Evolutionary conservation across 2,329 filamentous ascomycete species (phyloP), one percentile per base, ranked within the genome.

Genomic region (Piedraia hortae): DNA sequence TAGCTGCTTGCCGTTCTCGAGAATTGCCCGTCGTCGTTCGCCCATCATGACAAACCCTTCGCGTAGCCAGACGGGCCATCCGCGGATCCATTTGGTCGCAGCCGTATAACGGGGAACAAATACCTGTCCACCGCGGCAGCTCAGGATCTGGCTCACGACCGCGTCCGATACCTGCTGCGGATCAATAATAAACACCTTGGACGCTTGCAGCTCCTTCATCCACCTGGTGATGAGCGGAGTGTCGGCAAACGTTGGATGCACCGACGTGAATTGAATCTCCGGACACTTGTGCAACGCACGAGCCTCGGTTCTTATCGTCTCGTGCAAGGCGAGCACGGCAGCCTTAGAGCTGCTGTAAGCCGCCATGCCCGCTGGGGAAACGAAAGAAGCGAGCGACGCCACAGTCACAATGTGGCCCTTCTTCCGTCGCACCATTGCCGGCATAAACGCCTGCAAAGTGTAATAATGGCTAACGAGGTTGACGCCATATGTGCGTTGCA

Each of bases 341-440:
- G 49, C 49, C 35, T 62, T 63, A 16, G 51, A 51, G 18, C 44
- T 45, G 19, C 42, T 44, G 34, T 62, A 63, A 29, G 58, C 52
- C 4, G 49, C 49, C 23, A 36, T 17, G 17, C 51, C 26, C 6
- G 29, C 18, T 11, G 19, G 16, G 4, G 22, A 26, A 10, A 57
- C 23, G 32, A 54, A 61, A 12, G 50, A 53, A 6, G 56, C 55
- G 33, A 53, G 44, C 26, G 51, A 56, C 2, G 59, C 58, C 5
- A 63, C 43, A 0, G 55, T 59, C 4, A 65, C 45, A 12, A 64
- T 43, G 28, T 63, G 59, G 4, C 60, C 60, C 27, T 59, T 55
- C 28, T 56, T 51, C 7, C 38, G 35, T 14, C 33, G 30, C 13
- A 59, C 32, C 55, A 60, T 60, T 21, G 41, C 39, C 0, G 56